Evolutionary conservation across 257 asterid genomes (phyloP).

Genomic region (Solanum bukasovii): DNA sequence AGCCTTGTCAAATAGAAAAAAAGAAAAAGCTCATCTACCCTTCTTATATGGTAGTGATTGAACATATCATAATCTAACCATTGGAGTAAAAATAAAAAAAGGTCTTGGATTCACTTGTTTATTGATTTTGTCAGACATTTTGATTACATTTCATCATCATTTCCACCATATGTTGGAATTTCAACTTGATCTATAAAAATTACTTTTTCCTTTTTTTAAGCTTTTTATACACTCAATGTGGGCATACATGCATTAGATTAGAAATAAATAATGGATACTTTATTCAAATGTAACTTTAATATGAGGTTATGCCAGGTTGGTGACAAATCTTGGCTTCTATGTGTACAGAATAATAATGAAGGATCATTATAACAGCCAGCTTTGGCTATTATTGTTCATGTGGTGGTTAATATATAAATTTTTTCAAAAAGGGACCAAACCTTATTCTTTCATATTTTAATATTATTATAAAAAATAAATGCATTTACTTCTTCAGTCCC

Average conservation of each 20-base stretch:
- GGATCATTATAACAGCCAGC: background rate
- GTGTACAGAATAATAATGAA: background rate
- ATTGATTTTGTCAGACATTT: background rate
- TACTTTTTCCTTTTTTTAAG: background rate
- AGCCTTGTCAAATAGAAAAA: background rate
- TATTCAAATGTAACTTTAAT: background rate
- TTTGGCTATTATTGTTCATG: background rate
- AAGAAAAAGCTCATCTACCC: background rate
- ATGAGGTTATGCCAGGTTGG: background rate
- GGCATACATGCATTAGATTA: background rate
- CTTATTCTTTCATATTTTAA: background rate
- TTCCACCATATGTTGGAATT: background rate
- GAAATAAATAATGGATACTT: background rate
- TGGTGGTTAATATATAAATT: background rate
- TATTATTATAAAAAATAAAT: background rate
- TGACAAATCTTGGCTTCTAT: background rate
- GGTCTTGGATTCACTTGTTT: background rate
- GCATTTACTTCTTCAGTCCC: background rate
- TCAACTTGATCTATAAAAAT: background rate
- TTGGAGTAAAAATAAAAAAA: background rate
- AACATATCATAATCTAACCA: background rate
- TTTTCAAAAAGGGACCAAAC: background rate
- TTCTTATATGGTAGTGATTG: background rate
- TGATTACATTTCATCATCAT: background rate
- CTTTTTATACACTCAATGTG: background rate